phyloP scores from a whole-genome alignment of 2,329 filamentous ascomycete genomes.

The Ascocoryne sarcoides region DNA sequence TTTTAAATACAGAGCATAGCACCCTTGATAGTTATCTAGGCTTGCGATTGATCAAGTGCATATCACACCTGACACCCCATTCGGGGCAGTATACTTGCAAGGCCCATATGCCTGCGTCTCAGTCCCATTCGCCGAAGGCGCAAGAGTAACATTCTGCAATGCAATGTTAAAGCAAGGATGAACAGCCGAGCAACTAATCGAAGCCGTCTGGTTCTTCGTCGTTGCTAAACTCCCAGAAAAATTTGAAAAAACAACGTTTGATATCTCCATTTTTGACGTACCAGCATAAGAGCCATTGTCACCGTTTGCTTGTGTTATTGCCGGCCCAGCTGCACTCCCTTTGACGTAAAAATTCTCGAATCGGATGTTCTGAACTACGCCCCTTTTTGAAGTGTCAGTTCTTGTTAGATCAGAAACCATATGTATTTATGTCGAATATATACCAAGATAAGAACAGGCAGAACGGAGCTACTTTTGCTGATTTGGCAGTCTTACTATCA shows the following conservation, averaged over 20 bases:
- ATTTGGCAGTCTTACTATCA: too few species aligned
- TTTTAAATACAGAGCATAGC: too few species aligned
- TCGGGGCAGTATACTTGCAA: constrained; percentile 23
- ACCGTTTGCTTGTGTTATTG: constrained; percentile 40
- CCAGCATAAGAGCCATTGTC: constrained; percentile 40
- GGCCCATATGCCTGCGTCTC: constrained; percentile 21
- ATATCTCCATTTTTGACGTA: constrained; percentile 41
- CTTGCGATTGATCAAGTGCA: too few species aligned
- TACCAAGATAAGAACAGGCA: too few species aligned
- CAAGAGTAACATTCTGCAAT: constrained; percentile 33
- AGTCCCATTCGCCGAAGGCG: constrained; percentile 11
- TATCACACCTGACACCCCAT: constrained; percentile 26
- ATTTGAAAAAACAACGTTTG: constrained; percentile 41
- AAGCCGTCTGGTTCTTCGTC: constrained; percentile 28
- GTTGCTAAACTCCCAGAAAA: constrained; percentile 39
- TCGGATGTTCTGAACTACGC: constrained; percentile 40
- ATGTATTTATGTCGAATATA: too few species aligned
- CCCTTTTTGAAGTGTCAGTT: constrained; percentile 27
- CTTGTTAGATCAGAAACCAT: background rate
- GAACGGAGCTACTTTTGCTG: too few species aligned
- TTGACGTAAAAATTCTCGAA: constrained; percentile 43
- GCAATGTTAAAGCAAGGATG: constrained; percentile 43
- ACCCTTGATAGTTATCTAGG: too few species aligned
- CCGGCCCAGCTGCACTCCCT: constrained; percentile 35
- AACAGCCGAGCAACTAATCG: constrained; percentile 38